Conservation (phyloP, 2,329 filamentous ascomycete species). For the Fusarium pseudoanthophilum region DNA sequence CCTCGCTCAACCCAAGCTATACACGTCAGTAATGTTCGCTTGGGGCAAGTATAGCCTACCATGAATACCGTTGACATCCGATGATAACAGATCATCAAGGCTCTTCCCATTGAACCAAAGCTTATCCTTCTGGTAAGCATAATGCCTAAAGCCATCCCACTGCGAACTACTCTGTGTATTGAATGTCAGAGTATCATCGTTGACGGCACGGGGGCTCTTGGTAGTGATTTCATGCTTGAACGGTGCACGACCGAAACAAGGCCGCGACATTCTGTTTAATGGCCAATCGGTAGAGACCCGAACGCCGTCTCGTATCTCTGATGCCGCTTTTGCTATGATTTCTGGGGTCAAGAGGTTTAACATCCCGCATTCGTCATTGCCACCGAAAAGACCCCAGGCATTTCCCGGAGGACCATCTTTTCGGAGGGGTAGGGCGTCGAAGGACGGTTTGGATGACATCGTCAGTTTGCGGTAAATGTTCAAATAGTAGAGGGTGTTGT, state of each 20-base stretch:
- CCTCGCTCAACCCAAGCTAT: conserved; percentile 42
- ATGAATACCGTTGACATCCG: conserved; percentile 45
- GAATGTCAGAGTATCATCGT: conserved; percentile 49
- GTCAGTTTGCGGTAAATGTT: too few relatives aligned
- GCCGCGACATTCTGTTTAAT: conserved; percentile 46
- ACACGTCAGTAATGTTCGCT: rapidly evolving
- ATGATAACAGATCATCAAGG: conserved; percentile 57
- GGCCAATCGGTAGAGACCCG: conserved; percentile 51
- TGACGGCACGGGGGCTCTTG: conserved; percentile 45
- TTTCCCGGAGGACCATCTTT: conserved; percentile 62
- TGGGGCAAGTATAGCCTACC: conserved; percentile 7
- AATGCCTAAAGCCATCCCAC: conserved; percentile 55
- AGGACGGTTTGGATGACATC: conserved; percentile 44
- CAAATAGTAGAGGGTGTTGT: background rate
- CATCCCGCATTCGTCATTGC: conserved; percentile 62
- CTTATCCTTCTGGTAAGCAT: conserved; percentile 52
- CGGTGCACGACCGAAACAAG: conserved; percentile 48
- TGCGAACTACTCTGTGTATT: conserved; percentile 54
- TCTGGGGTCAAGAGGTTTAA: conserved; percentile 63
- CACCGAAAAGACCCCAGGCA: conserved; percentile 66
- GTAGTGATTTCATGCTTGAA: conserved; percentile 45
- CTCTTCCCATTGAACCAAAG: conserved; percentile 49
- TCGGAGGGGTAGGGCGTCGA: conserved; percentile 60
- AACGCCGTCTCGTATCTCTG: conserved; percentile 46
- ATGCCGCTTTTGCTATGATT: conserved; percentile 37